A percentile compares a stretch with the other conserved stretches of the same genome.
Evolutionary conservation across 2,329 filamentous ascomycete species (phyloP).

Genomic region (Aspergillus sp.): DNA sequence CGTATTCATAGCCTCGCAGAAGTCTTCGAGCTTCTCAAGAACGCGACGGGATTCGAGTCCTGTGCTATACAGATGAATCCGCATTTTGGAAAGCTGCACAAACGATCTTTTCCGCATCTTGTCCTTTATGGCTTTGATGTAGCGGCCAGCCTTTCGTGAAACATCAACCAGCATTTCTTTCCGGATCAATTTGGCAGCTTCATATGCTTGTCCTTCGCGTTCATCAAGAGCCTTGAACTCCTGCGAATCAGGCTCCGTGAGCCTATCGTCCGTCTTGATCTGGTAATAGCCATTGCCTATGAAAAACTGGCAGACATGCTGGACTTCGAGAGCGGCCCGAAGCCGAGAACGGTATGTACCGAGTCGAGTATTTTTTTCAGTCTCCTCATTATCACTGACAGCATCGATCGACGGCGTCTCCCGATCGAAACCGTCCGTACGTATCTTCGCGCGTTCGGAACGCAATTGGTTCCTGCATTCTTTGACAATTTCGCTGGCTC

Average conservation of each 20-base stretch:
- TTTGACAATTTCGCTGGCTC: constrained; percentile 42
- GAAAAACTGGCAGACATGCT: constrained; percentile 78
- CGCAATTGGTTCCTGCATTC: constrained; percentile 57
- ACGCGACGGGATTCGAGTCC: constrained; percentile 66
- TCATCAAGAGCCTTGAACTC: constrained; percentile 58
- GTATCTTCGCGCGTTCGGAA: constrained; percentile 32
- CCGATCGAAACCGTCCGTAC: constrained; percentile 12
- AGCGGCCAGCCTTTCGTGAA: constrained; percentile 48
- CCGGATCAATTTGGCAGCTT: constrained; percentile 66
- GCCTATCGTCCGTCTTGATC: constrained; percentile 60
- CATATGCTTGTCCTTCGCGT: constrained; percentile 64
- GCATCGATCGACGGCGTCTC: constrained; percentile 9
- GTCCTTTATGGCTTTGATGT: constrained; percentile 55
- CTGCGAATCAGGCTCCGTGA: constrained; percentile 57
- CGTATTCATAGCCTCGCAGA: constrained; percentile 58
- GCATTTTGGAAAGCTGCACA: constrained; percentile 54
- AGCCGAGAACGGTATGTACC: constrained; percentile 56
- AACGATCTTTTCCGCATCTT: constrained; percentile 48
- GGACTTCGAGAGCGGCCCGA: constrained; percentile 63
- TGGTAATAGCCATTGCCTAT: constrained; percentile 75
- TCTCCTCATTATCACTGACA: constrained; percentile 28
- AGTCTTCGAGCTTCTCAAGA: constrained; percentile 54
- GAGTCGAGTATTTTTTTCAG: constrained; percentile 40
- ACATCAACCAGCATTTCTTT: constrained; percentile 62
- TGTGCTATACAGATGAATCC: constrained; percentile 41